These are phyloP conservation scores for Scytalidium sp. DNA, from an alignment of 2,329 filamentous ascomycete genomes.

Conservation along the genomic window DNA sequence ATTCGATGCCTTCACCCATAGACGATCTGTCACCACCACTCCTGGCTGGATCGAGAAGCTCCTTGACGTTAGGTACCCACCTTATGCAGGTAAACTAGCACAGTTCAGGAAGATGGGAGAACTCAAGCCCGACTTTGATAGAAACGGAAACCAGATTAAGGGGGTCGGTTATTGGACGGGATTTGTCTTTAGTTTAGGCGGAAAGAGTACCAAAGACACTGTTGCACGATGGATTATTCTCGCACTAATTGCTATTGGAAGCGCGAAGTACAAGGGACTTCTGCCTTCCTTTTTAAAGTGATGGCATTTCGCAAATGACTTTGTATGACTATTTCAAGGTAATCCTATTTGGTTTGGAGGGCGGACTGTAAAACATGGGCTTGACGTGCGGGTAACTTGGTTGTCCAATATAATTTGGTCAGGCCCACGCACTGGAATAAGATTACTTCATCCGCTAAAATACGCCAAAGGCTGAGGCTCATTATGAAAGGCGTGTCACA, in stretches of 20 bases:
- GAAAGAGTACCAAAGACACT: constrained; percentile 29
- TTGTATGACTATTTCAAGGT: not conserved
- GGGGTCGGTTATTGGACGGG: constrained; percentile 53
- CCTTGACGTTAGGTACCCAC: constrained; percentile 66
- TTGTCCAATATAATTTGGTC: too few species aligned
- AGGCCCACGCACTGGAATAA: too few species aligned
- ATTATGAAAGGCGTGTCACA: too few species aligned
- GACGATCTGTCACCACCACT: constrained; percentile 54
- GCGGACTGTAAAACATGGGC: too few species aligned
- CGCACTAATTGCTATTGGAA: constrained; percentile 13
- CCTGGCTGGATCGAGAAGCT: constrained; percentile 66
- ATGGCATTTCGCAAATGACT: not conserved
- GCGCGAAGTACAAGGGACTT: constrained; percentile 12
- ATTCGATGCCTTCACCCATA: constrained; percentile 67
- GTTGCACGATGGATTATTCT: constrained; percentile 16
- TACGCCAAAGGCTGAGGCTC: too few species aligned
- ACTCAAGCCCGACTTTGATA: constrained; percentile 58
- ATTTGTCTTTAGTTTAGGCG: constrained; percentile 50
- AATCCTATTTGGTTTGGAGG: not conserved
- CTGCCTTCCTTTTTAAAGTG: constrained; percentile 17
- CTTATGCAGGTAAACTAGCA: constrained; percentile 47
- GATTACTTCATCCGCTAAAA: too few species aligned
- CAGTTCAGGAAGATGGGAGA: constrained; percentile 40
- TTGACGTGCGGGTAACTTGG: too few species aligned
- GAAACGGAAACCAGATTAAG: constrained; percentile 49